Base-by-base conservation (phyloP, 805 yeast species). In the Saccharomycopsis javanensis region DNA sequence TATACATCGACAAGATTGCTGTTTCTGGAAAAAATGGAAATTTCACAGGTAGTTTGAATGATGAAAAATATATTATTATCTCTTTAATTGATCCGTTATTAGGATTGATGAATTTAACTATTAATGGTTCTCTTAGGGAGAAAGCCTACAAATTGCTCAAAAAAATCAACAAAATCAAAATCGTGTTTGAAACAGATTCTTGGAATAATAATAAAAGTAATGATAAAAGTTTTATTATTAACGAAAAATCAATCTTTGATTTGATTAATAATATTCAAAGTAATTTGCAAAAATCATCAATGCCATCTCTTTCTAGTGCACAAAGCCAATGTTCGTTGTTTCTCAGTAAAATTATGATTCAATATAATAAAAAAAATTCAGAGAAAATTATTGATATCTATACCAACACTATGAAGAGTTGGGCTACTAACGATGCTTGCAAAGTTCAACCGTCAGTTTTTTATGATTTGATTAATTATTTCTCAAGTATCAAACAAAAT, bases 81-180 rank as follows among this genome's bases (percentile, higher is more conserved):
- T 65, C 72, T 2, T 71, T 80, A 60, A 69, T 83, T 4, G 66
- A 72, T 30, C 88, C 91, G 1, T 69, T 89, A 60, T 67, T 88
- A 50, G 71, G 71, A 23, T 73, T 88, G 59, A 79, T 90, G 62
- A 76, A 77, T 53, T 69, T 81, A 45, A 91, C 97, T 1, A 69
- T 81, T 63, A 94, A 88, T 66, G 81, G 79, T 61, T 69, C 79
- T 31, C 67, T 91, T 4, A 92, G 92, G 0, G 81, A 81, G 16
- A 88, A 87, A 69, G 85, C 92, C 3, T 85, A 85, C 59, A 86
- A 85, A 68, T 66, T 89, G 30, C 67, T 91, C 61, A 87, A 83
- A 67, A 80, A 75, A 61, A 67, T 88, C 15, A 78, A 82, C 61
- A 85, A 82, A 66, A 65, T 76, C 25, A 78, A 71, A 62, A 65